phyloP scores from a whole-genome alignment of 2,329 filamentous ascomycete genomes.

The Tolypocladium cylindrosporum region DNA sequence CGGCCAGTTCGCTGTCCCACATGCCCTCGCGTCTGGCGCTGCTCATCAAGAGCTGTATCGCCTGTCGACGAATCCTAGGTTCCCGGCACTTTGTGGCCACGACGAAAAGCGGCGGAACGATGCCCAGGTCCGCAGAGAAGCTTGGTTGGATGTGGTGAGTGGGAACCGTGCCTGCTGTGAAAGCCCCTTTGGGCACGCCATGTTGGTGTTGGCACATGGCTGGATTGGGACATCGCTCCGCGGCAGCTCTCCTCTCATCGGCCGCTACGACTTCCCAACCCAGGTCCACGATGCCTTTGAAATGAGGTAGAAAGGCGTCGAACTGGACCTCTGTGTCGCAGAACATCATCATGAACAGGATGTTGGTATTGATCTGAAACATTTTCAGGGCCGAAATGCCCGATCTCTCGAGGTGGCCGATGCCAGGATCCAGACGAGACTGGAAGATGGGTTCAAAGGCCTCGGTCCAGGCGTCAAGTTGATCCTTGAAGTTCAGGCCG shows the following conservation, averaged over 20 bases:
- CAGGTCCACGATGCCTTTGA: conserved; percentile 45
- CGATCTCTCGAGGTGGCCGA: conserved; percentile 45
- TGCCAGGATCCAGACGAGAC: conserved; percentile 35
- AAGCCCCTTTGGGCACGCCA: conserved; percentile 19
- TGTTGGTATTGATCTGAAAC: conserved; percentile 46
- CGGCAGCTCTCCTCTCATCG: conserved; percentile 41
- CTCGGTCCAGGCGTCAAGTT: conserved; percentile 43
- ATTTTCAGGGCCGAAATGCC: conserved; percentile 54
- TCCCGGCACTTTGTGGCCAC: conserved; percentile 59
- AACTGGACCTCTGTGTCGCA: conserved; percentile 48
- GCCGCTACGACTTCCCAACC: conserved; percentile 50
- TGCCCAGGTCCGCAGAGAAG: conserved; percentile 54
- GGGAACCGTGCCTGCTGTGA: conserved; percentile 31
- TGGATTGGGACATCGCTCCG: conserved; percentile 33
- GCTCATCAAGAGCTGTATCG: conserved; percentile 49
- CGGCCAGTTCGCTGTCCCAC: conserved; percentile 55
- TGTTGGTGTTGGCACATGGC: conserved; percentile 30
- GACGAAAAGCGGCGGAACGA: conserved; percentile 55
- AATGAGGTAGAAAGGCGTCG: conserved; percentile 41
- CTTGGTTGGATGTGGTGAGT: conserved; percentile 46
- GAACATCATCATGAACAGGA: conserved; percentile 52
- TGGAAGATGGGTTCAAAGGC: conserved; percentile 47
- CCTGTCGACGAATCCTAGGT: conserved; percentile 43
- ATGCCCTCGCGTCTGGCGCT: conserved; percentile 56
- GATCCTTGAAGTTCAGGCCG: conserved; percentile 35